Base-by-base conservation (phyloP, 257 asterid species). In the Jacaranda mimosifolia region DNA sequence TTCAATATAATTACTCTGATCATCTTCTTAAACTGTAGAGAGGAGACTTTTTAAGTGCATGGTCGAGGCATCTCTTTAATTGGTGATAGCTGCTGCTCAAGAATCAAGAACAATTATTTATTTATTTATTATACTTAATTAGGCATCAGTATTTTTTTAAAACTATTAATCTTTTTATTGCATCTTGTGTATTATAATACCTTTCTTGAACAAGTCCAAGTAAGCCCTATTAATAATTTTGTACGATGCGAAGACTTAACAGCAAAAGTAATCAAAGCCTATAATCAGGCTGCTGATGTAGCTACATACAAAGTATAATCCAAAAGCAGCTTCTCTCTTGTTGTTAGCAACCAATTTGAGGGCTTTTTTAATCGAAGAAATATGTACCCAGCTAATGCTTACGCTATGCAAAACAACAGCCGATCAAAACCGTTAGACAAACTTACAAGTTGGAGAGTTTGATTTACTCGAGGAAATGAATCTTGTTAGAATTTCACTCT, bases 131-230 rank as follows among this genome's bases (percentile, higher is more conserved):
- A n/a, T 42, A 45, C 55, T 40, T 45, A 46, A 60, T 58, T 82
- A 67, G 40, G 57, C 74, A 26, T 63, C 19, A 11, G 58, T 56
- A 26, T n/a, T 51, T 48, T 26, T 15, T 38, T 40, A 7, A 9
- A 57, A 36, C 15, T 74, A 63, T 68, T 38, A 51, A 62, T 38
- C 19, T 46, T 10, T 10, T 17, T 43, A 38, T 45, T 10, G 9
- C 63, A 14, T 56, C 21, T 38, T 52, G 49, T 42, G 57, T 9
- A 52, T 13, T 4, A 55, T 17, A 46, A 21, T 45, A 63, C 32
- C 19, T 11, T 1, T 63, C 17, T 68, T 55, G 86, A 79, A 75
- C 9, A 10, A 58, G 68, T 57, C 81, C 81, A 76, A 70, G 78
- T 32, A 67, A 26, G 48, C 43, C 9, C 18, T 15, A 13, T 59